Percentiles rank a stretch among this genome's conserved stretches.
These are phyloP conservation scores for Phytophthora pseudosyringae DNA, from an alignment of 352 stramenopile genomes.

Conservation along the genomic window DNA sequence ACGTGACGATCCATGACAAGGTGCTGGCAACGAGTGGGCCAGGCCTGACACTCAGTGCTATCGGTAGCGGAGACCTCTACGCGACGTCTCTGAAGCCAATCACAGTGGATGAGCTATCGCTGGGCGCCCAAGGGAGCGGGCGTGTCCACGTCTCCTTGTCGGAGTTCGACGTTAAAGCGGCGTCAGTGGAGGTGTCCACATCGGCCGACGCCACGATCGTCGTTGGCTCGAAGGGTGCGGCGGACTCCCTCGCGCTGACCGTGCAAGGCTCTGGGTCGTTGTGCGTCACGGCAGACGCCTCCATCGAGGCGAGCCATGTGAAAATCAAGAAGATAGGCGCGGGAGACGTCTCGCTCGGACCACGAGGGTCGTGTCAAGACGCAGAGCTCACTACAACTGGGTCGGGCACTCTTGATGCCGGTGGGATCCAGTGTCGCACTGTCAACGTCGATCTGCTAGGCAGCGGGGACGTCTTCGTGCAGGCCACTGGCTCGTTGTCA, in stretches of 20 bases:
- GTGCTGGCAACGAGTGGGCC: constrained; percentile 21
- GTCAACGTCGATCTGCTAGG: constrained; percentile 28
- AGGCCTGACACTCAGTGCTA: constrained; percentile 10
- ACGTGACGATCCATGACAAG: constrained; percentile 17
- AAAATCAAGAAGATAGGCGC: constrained; percentile 18
- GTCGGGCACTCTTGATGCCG: constrained; percentile 24
- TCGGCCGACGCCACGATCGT: constrained; percentile 10
- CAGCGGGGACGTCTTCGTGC: constrained; percentile 33
- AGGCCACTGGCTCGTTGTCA: constrained; percentile 28
- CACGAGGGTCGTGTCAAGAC: constrained; percentile 16
- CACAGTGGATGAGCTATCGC: constrained; percentile 14
- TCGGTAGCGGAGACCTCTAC: constrained; percentile 22
- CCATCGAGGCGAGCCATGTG: constrained; percentile 8
- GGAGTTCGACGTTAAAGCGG: constrained; percentile 20
- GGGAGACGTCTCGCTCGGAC: constrained; percentile 22
- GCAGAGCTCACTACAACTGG: constrained; percentile 20
- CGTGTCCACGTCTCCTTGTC: constrained; percentile 22
- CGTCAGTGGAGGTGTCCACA: constrained; percentile 3
- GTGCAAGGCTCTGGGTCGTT: constrained; percentile 19
- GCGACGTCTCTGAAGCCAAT: constrained; percentile 4
- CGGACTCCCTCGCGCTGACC: background rate
- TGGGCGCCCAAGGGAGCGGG: constrained; percentile 25
- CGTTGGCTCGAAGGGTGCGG: background rate
- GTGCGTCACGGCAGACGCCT: constrained; percentile 18
- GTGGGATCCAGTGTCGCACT: constrained; percentile 25